Base-by-base conservation (phyloP, 805 yeast species). In the Cyberlindnera nakhonratchasimensis region DNA sequence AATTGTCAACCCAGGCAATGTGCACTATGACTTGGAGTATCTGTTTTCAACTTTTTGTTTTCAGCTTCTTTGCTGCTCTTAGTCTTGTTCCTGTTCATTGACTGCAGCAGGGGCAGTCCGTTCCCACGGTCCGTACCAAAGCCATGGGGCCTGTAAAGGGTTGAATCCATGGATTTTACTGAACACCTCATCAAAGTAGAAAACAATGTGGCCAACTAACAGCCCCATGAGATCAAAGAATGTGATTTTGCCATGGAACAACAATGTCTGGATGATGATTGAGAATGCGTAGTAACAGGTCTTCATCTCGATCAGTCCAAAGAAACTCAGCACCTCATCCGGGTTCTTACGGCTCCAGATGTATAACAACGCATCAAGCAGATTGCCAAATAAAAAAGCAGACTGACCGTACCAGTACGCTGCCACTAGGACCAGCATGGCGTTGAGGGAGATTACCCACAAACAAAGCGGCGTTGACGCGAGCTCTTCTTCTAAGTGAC, bases 111-210 rank as follows among this genome's bases (percentile, higher is more conserved):
- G n/a, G n/a, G n/a, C n/a, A n/a, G n/a, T n/a, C n/a, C n/a, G n/a
- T n/a, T n/a, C n/a, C n/a, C n/a, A n/a, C n/a, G n/a, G 25, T 16
- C n/a, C 20, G 25, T 14, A 11, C 43, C 45, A 32, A 4, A 29
- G n/a, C 50, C 59, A 55, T 5, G 59, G 55, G 6, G 59, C 48
- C 12, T 39, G 32, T 5, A 55, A 29, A 4, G 55, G 53, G 37
- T 52, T 48, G 14, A 47, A 29, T 0, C 57, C 58, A 43, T 53
- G 52, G 1, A 51, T 9, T 23, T 45, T 47, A 2, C 25, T 29
- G 25, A 52, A 46, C 4, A 57, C 55, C 0, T 54, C 53, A 9
- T 50, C 52, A 6, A 46, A 39, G 33, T 49, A 57, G 39, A 52
- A 57, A 12, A 55, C 23, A 11, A 46, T 5, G 36, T 54, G 57